Evolutionary conservation across 2,329 filamentous ascomycete genomes (phyloP).

Genomic region (Claviceps sp.): DNA sequence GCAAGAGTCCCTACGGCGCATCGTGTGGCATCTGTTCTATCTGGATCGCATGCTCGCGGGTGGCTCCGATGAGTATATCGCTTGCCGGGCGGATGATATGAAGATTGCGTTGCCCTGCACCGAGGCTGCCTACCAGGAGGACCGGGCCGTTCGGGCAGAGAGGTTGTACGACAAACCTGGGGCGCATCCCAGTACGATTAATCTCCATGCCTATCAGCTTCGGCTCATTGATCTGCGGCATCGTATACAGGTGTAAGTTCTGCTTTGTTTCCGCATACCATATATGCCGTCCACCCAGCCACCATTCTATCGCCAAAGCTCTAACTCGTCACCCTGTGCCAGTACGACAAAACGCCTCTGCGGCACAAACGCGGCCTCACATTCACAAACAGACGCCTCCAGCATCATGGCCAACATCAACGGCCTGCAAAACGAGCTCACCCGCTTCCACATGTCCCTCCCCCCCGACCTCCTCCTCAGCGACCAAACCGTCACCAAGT

Average conservation of each 20-base stretch:
- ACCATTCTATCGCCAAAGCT: too few species aligned
- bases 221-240: constrained; percentile 24
- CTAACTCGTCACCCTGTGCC: neutral
- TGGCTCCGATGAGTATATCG: constrained; percentile 27
- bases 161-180: constrained; percentile 18
- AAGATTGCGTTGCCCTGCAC: constrained; percentile 23
- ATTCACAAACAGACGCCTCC: constrained; percentile 19
- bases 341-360: constrained; percentile 17
- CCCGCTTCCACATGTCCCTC: constrained; percentile 21
- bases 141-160: constrained; percentile 17
- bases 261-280: neutral
- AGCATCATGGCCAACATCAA: constrained; percentile 24
- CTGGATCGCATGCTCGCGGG: constrained; percentile 25
- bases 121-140: constrained; percentile 20
- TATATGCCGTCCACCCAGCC: neutral
- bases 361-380: constrained; percentile 7
- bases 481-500: constrained; percentile 20
- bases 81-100: constrained; percentile 23
- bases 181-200: constrained; percentile 13
- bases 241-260: constrained; percentile 22
- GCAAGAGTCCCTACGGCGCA: constrained; percentile 23
- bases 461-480: constrained; percentile 20
- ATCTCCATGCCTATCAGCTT: constrained; percentile 22
- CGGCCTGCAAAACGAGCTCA: constrained; percentile 23
- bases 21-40: constrained; percentile 26